phyloP scores from a whole-genome alignment of 2,329 filamentous ascomycete species.

The Salinomyces thailandicus region DNA sequence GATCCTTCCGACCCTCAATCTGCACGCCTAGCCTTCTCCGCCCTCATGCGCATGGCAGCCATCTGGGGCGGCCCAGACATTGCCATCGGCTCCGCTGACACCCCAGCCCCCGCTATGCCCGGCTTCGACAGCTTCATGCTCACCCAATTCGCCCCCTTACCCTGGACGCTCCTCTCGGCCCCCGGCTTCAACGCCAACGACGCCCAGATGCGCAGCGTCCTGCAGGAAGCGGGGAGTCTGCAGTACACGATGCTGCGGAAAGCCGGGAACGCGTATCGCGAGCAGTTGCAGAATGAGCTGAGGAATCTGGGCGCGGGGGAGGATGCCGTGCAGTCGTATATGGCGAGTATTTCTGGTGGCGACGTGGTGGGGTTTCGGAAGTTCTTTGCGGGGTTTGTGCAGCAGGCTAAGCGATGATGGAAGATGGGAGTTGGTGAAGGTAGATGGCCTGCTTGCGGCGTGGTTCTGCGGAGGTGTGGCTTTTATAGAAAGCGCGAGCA shows the following conservation, averaged over 20 bases:
- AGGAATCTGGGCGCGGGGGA: constrained; percentile 54
- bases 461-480: no score
- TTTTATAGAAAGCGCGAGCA: no score
- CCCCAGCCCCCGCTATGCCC: constrained; percentile 50
- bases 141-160: constrained; percentile 73
- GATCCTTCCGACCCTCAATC: constrained; percentile 59
- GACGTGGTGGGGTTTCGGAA: constrained; percentile 36
- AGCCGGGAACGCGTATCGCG: constrained; percentile 71
- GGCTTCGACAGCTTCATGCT: constrained; percentile 91
- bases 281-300: constrained; percentile 55
- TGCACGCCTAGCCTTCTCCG: constrained; percentile 66
- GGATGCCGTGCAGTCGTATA: constrained; percentile 54
- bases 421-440: not conserved
- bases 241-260: constrained; percentile 88
- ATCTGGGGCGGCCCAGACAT: constrained; percentile 85
- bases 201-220: constrained; percentile 76
- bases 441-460: no score
- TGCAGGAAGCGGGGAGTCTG: constrained; percentile 75
- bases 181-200: constrained; percentile 73
- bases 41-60: constrained; percentile 70
- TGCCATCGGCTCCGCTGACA: constrained; percentile 39
- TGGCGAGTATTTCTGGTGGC: constrained; percentile 44
- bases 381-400: constrained; percentile 36
- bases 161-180: constrained; percentile 78
- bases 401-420: constrained; percentile 18